Base-by-base conservation (phyloP, 2,329 filamentous ascomycete genomes). In the Xylaria sp. region DNA sequence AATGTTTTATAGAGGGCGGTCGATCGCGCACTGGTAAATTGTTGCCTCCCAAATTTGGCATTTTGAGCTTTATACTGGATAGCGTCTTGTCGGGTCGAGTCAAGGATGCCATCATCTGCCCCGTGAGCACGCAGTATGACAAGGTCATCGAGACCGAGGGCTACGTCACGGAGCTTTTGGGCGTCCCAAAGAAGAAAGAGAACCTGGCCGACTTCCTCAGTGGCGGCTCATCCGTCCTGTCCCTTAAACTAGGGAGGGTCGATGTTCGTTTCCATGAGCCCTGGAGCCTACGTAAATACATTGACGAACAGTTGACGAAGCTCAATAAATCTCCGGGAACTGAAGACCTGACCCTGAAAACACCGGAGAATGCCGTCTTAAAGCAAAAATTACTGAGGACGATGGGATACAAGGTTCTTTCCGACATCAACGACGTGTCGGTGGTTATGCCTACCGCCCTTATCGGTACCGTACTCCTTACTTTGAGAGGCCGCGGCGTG, bases 101-200 rank as follows among this genome's bases (percentile, higher is more conserved):
- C 0, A 85, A 96, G 53, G 96, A 99, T 78, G 90, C 93, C 36
- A 92, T 97, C 47, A 93, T 99, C 59, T 97, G 95, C 73, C 96
- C 96, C 0, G 96, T 99, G 51, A 96, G 92, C 78, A 97, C 94
- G 0, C 96, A 99, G 77, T 99, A 99, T 77, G 96, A 99, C 83
- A 99, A 98, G 77, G 96, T 99, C 63, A 96, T 99, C 66, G 96
- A 99, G 79, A 97, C 96, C 0, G 94, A 97, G 79, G 96, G 94
- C 5, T 99, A 99, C 75, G 95, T 98, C 50, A 96, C 90, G 38
- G 96, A 99, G 78, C 86, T 99, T 1, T 86, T 99, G 0, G 96
- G 96, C 2, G 90, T 96, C 68, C 96, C 96, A 0, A 99, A 99
- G 80, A 93, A 93, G 75, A 97, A 97, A 77, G 96, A 99, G 77